Conservation (phyloP, 768 basidiomycete species). For the Trametes elegans region DNA sequence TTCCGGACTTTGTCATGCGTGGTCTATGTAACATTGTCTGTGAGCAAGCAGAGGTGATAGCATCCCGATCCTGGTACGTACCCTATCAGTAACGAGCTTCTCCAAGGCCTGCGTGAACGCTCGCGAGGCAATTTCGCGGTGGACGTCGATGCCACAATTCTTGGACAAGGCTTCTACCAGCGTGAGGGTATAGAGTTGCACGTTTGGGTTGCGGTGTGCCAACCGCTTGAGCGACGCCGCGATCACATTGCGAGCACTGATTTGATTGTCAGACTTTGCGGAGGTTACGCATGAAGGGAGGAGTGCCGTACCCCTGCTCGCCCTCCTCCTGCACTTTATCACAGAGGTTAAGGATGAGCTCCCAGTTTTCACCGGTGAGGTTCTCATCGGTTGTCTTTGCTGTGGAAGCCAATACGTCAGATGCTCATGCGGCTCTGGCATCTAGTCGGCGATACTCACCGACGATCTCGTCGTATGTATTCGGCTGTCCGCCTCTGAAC, state of each 20-base stretch:
- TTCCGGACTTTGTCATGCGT: conserved; percentile 90
- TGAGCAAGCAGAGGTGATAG: not conserved
- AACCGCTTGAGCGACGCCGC: conserved; percentile 87
- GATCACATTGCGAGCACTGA: conserved; percentile 85
- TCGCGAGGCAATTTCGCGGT: conserved; percentile 84
- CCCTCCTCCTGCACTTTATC: conserved; percentile 95
- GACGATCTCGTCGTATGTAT: conserved; percentile 90
- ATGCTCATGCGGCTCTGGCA: conserved; percentile 40
- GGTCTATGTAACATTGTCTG: conserved; percentile 53
- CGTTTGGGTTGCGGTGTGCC: conserved; percentile 92
- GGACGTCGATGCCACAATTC: conserved; percentile 80
- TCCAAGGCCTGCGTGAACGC: conserved; percentile 91
- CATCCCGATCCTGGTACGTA: too few relatives aligned
- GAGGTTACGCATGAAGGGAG: not conserved
- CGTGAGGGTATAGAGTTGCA: conserved; percentile 90
- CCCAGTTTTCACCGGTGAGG: conserved; percentile 94
- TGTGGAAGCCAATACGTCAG: conserved; percentile 31
- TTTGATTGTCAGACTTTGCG: not conserved
- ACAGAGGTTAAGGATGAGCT: conserved; percentile 88
- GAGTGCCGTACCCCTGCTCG: conserved; percentile 65
- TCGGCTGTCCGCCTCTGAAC: conserved; percentile 68
- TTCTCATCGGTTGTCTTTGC: conserved; percentile 98
- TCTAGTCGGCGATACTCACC: conserved; percentile 51
- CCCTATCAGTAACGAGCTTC: conserved; percentile 85
- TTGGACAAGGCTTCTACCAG: conserved; percentile 87